These are phyloP conservation scores for Penicillium nordicum DNA, from an alignment of 2,329 filamentous ascomycete genomes.

Conservation along the genomic window DNA sequence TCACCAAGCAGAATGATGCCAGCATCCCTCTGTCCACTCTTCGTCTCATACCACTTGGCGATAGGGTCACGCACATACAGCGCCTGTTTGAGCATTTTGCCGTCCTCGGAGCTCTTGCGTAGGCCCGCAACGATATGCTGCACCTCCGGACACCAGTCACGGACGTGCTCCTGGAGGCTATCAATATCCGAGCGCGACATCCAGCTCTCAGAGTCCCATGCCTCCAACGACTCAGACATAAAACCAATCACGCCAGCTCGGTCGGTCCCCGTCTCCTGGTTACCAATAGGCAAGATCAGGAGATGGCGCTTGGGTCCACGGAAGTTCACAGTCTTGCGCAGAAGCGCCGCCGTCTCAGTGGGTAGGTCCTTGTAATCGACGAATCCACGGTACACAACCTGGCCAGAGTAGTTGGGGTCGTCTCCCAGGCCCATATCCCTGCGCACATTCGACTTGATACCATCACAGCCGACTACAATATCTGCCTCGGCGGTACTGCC, in stretches of 20 bases:
- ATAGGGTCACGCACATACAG: slow-evolving; percentile 34
- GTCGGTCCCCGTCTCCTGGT: slow-evolving; percentile 30
- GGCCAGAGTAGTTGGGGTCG: slow-evolving; percentile 34
- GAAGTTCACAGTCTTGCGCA: slow-evolving; percentile 37
- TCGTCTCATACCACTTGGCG: slow-evolving; percentile 32
- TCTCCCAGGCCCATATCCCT: slow-evolving; percentile 27
- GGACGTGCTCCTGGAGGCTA: slow-evolving; percentile 32
- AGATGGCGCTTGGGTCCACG: slow-evolving; percentile 32
- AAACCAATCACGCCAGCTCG: slow-evolving; percentile 37
- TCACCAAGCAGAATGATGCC: slow-evolving; percentile 35
- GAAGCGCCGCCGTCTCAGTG: slow-evolving; percentile 27
- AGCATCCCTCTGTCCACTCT: slow-evolving; percentile 19
- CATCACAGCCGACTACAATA: slow-evolving; percentile 48
- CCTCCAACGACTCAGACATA: slow-evolving; percentile 37
- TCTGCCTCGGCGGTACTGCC: slow-evolving; percentile 42
- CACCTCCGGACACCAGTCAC: slow-evolving; percentile 33
- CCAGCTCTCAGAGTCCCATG: slow-evolving; percentile 38
- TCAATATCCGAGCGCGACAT: slow-evolving; percentile 34
- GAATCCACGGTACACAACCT: slow-evolving; percentile 39
- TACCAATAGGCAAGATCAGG: slow-evolving; percentile 39
- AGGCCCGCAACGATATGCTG: slow-evolving; percentile 34
- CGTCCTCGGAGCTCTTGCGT: slow-evolving; percentile 29
- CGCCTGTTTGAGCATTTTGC: slow-evolving; percentile 35
- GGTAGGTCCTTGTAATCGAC: slow-evolving; percentile 34
- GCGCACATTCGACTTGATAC: slow-evolving; percentile 49